Evolutionary conservation across 2,329 filamentous ascomycete species (phyloP).

Genomic region (Neonectria neomacrospora): DNA sequence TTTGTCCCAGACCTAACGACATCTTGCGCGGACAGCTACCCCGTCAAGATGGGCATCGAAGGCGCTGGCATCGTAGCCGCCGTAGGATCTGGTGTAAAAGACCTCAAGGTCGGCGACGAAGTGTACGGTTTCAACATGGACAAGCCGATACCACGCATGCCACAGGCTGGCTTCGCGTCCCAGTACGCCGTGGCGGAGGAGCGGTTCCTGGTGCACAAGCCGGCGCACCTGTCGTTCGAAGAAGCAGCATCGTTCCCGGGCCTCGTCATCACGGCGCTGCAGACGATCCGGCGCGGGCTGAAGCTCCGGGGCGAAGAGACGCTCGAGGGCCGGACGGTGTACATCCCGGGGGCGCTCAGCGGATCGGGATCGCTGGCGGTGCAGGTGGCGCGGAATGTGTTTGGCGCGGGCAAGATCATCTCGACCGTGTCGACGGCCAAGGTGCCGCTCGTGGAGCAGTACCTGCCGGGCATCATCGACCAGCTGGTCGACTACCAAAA

Average conservation of each 20-base stretch:
- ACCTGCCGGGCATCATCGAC: constrained; percentile 58
- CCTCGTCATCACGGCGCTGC: constrained; percentile 55
- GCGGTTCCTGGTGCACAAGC: constrained; percentile 49
- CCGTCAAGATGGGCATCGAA: constrained; percentile 44
- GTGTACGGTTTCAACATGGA: constrained; percentile 54
- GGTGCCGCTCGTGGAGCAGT: constrained; percentile 55
- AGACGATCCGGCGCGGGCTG: constrained; percentile 55
- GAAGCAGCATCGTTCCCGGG: constrained; percentile 52
- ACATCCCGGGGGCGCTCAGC: constrained; percentile 62
- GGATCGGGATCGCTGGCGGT: constrained; percentile 58
- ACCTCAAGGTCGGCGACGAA: constrained; percentile 48
- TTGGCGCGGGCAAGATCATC: constrained; percentile 59
- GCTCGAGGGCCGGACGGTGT: constrained; percentile 62
- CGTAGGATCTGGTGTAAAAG: constrained; percentile 43
- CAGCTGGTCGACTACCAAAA: constrained; percentile 63
- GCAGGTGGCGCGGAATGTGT: constrained; percentile 63
- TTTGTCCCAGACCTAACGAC: neutral
- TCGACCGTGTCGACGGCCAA: constrained; percentile 65
- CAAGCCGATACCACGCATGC: constrained; percentile 50
- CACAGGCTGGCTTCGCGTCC: constrained; percentile 49
- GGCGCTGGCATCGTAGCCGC: constrained; percentile 49
- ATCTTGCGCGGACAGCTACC: constrained; percentile 28
- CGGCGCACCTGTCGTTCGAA: constrained; percentile 47
- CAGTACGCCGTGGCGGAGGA: constrained; percentile 55
- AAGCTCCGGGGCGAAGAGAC: constrained; percentile 49